These are phyloP conservation scores for Alternaria triticimaculans DNA, from an alignment of 2,329 filamentous ascomycete genomes.

Conservation along the genomic window DNA sequence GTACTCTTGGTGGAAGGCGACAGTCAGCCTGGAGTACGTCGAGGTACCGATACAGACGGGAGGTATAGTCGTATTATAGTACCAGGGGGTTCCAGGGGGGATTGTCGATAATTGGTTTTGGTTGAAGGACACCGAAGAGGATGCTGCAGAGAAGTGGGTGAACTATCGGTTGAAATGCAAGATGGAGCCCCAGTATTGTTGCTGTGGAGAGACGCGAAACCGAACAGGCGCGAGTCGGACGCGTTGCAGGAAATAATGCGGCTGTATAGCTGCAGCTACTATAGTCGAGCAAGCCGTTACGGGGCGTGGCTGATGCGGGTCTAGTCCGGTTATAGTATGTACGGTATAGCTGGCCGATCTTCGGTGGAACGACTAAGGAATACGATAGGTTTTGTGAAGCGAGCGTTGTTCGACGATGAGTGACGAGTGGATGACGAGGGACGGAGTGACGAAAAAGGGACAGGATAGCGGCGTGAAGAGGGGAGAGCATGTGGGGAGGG, in stretches of 20 bases:
- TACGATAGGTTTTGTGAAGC: slow-evolving; percentile 24
- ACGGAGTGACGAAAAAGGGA: slow-evolving; percentile 32
- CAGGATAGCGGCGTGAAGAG: slow-evolving; percentile 24
- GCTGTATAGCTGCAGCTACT: slow-evolving; percentile 21
- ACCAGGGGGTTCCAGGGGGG: slow-evolving; percentile 4
- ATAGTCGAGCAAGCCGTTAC: slow-evolving; percentile 25
- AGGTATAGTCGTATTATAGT: slow-evolving; percentile 7
- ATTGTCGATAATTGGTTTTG: slow-evolving; percentile 11
- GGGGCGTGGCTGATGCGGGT: slow-evolving; percentile 41
- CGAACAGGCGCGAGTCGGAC: slow-evolving; percentile 33
- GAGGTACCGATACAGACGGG: slow-evolving; percentile 3
- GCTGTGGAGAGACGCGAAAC: slow-evolving; percentile 37
- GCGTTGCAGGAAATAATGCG: slow-evolving; percentile 38
- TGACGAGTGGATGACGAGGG: slow-evolving; percentile 29
- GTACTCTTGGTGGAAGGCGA: background rate
- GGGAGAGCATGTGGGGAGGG: slow-evolving; percentile 38
- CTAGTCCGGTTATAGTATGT: slow-evolving; percentile 23
- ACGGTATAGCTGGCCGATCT: slow-evolving; percentile 22
- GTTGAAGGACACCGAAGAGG: slow-evolving; percentile 6
- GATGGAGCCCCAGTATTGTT: slow-evolving; percentile 32
- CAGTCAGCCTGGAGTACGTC: slow-evolving; percentile 2
- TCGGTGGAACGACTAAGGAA: slow-evolving; percentile 5
- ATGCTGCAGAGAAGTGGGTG: slow-evolving; percentile 13
- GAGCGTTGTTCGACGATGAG: slow-evolving; percentile 17
- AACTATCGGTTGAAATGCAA: slow-evolving; percentile 26